These are phyloP conservation scores for Panicum virgatum DNA, from an alignment of 202 grass and related monocot species.

Conservation along the genomic window DNA sequence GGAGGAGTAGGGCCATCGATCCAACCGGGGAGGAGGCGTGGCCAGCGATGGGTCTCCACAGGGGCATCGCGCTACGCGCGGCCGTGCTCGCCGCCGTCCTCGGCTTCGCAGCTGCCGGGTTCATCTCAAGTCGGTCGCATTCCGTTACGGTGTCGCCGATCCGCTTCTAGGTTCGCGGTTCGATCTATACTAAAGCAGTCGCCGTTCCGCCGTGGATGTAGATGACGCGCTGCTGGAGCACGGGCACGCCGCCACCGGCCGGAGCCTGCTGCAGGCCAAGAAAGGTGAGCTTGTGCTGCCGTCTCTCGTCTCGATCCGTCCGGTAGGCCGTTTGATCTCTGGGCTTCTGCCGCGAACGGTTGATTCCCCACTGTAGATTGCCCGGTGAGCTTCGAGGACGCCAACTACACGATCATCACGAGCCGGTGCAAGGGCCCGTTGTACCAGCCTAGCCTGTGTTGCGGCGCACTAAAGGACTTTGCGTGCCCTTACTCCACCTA, in stretches of 20 bases:
- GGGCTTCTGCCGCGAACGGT: too few relatives aligned
- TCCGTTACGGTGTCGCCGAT: background rate
- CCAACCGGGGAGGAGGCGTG: conserved; percentile 31
- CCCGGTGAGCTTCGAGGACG: conserved; percentile 68
- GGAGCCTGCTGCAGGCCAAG: conserved; percentile 80
- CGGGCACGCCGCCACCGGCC: conserved; percentile 43
- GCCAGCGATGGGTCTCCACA: conserved; percentile 43
- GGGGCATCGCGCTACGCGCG: conserved; percentile 22
- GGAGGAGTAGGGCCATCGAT: too few relatives aligned
- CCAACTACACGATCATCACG: conserved; percentile 84
- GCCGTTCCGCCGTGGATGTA: conserved; percentile 31
- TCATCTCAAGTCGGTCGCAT: conserved; percentile 85
- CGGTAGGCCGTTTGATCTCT: background rate
- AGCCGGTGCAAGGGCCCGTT: too few relatives aligned
- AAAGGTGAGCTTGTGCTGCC: conserved; percentile 25
- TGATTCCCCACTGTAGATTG: conserved; percentile 44
- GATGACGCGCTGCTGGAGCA: conserved; percentile 49
- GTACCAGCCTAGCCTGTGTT: too few relatives aligned
- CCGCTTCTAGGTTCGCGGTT: background rate
- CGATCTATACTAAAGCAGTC: background rate
- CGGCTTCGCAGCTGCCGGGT: conserved; percentile 44
- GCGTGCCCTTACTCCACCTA: too few relatives aligned
- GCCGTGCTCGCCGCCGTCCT: conserved; percentile 38
- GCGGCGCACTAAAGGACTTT: too few relatives aligned
- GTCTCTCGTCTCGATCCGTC: background rate